These are phyloP conservation scores for Tolypocladium tropicale DNA, from an alignment of 2,329 filamentous ascomycete species.

Conservation along the genomic window DNA sequence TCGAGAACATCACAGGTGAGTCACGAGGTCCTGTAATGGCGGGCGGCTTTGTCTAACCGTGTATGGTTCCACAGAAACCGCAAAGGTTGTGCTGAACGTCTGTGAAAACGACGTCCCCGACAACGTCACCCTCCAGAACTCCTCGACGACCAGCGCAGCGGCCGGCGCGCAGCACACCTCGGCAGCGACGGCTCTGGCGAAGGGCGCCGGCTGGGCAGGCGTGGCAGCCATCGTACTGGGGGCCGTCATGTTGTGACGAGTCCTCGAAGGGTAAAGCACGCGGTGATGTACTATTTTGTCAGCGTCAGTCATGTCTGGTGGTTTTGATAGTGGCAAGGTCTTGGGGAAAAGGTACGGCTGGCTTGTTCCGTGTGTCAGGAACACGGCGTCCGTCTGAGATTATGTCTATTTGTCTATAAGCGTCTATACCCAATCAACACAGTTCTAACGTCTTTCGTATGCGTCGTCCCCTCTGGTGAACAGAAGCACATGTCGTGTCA, in stretches of 20 bases:
- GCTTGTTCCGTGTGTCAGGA: neutral
- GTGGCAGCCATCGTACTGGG: neutral
- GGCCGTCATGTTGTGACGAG: neutral
- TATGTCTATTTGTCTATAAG: neutral
- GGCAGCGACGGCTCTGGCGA: neutral
- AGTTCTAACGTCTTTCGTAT: neutral
- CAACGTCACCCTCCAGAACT: neutral
- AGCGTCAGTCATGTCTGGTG: neutral
- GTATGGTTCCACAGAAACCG: neutral
- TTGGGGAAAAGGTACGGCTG: neutral
- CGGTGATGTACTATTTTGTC: neutral
- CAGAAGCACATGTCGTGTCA: too few relatives aligned
- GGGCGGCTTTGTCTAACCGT: neutral
- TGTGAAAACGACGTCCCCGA: slow-evolving; percentile 1
- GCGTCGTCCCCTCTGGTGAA: neutral
- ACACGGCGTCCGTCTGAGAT: neutral
- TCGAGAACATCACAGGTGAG: slow-evolving; percentile 24
- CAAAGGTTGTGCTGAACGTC: slow-evolving; percentile 1
- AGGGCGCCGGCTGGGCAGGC: neutral
- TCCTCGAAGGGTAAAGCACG: neutral
- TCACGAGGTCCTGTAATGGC: neutral
- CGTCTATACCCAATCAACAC: neutral
- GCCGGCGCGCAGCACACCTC: neutral
- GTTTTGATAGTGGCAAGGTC: neutral
- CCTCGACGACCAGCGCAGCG: neutral